A percentile compares a stretch with the other conserved stretches of the same genome.
phyloP scores from a whole-genome alignment of 2,329 filamentous ascomycete genomes.

The Dothideomycetes sp. region DNA sequence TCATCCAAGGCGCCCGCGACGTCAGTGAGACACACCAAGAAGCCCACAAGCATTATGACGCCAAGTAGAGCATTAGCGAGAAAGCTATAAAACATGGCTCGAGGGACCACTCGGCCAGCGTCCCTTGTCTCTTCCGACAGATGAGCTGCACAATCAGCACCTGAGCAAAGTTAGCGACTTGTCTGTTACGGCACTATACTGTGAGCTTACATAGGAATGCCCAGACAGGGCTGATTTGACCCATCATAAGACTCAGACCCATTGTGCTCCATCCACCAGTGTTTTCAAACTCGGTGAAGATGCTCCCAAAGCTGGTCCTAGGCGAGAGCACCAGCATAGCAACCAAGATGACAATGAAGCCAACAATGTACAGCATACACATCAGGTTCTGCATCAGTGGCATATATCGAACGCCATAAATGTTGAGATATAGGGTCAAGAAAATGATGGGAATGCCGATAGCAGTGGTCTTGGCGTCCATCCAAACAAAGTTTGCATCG shows the following conservation, averaged over 20 bases:
- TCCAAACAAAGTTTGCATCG: conserved; percentile 25
- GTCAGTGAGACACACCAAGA: too few species aligned
- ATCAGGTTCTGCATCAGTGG: conserved; percentile 24
- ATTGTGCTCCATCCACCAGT: conserved; percentile 30
- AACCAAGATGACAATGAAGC: too few species aligned
- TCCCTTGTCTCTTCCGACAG: conserved; percentile 26
- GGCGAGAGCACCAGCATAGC: conserved; percentile 23
- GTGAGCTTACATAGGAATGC: conserved; percentile 27
- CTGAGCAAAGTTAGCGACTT: too few species aligned
- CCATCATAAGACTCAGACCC: conserved; percentile 30
- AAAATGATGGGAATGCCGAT: conserved; percentile 23
- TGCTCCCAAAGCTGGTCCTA: conserved; percentile 18
- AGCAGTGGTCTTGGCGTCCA: conserved; percentile 28
- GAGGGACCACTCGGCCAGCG: conserved; percentile 30
- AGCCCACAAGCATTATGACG: conserved; percentile 26
- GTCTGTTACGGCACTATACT: conserved; percentile 20
- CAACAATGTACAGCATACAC: conserved; percentile 29
- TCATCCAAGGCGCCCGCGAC: too few species aligned
- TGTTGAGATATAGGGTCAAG: conserved; percentile 24
- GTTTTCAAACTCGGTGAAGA: conserved; percentile 27
- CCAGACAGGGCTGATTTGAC: conserved; percentile 28
- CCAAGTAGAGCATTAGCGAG: conserved; percentile 23
- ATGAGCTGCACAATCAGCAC: conserved; percentile 26
- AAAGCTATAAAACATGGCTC: conserved; percentile 32
- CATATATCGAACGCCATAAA: conserved; percentile 22